Conservation (phyloP, 306 rosid genomes). For the Vigna unguiculata region DNA sequence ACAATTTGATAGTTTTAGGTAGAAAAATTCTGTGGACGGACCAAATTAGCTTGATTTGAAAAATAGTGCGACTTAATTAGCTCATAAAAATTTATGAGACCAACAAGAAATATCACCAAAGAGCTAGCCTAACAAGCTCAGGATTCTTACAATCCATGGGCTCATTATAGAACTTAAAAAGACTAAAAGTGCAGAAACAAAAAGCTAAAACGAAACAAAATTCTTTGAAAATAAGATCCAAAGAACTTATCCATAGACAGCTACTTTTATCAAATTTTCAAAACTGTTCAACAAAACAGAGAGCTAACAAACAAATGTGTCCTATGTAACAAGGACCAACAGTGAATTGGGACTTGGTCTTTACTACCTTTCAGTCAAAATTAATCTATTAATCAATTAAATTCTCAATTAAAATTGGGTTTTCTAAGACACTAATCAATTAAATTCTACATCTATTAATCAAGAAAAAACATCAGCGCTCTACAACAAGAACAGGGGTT, state of each 20-base stretch:
- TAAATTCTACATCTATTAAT: conserved; percentile 9
- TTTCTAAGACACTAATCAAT: neutral
- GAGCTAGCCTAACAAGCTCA: conserved; percentile 1
- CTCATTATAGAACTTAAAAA: conserved; percentile 15
- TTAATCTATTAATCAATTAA: too few species aligned
- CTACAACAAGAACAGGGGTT: neutral
- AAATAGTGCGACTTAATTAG: neutral
- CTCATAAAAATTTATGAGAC: neutral
- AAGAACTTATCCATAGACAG: neutral
- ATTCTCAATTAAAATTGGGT: neutral
- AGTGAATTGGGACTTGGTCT: conserved; percentile 5
- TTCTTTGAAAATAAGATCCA: neutral
- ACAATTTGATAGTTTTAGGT: neutral
- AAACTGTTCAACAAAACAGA: neutral
- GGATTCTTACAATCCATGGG: neutral
- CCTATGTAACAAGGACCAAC: conserved; percentile 23
- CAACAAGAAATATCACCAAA: conserved; percentile 14
- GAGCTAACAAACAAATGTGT: neutral
- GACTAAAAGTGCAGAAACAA: conserved; percentile 3
- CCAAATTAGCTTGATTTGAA: neutral
- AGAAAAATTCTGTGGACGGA: neutral
- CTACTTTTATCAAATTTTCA: neutral
- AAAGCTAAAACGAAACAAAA: neutral
- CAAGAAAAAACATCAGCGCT: neutral
- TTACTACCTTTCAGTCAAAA: conserved; percentile 7